Conservation (phyloP, 2,329 filamentous ascomycete genomes). For the Colletotrichum tropicicola region DNA sequence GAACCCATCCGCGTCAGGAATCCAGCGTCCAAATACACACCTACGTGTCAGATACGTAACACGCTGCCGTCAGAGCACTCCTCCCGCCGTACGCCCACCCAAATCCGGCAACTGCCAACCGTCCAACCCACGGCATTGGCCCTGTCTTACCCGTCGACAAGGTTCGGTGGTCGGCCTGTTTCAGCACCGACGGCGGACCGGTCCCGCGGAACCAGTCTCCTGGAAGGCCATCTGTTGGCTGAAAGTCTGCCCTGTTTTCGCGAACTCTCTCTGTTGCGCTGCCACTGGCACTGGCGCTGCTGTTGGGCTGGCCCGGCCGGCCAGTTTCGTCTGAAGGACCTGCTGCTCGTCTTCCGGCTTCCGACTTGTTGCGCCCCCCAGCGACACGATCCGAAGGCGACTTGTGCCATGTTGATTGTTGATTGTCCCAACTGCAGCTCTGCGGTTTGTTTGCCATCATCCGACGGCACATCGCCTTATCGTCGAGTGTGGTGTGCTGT, state of each 20-base stretch:
- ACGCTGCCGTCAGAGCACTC: conserved; percentile 5
- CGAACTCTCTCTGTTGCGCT: not conserved
- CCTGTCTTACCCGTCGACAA: conserved; percentile 9
- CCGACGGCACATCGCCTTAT: conserved; percentile 3
- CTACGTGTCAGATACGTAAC: conserved; percentile 16
- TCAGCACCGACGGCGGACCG: conserved; percentile 21
- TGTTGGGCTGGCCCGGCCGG: not conserved
- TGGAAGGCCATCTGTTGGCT: conserved; percentile 3
- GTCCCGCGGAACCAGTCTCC: conserved; percentile 20
- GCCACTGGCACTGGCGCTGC: not conserved
- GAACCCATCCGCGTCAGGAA: not conserved
- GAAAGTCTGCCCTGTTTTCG: conserved; percentile 11
- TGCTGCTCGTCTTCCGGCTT: not conserved
- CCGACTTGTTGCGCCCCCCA: conserved; percentile 4
- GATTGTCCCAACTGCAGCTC: conserved; percentile 11
- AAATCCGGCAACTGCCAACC: not conserved
- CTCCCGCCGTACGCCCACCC: too few species aligned
- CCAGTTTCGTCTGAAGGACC: conserved; percentile 9
- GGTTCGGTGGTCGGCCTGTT: conserved; percentile 23
- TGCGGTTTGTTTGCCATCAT: conserved; percentile 8
- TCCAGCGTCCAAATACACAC: not conserved
- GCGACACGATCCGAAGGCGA: not conserved
- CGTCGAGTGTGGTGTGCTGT: conserved; percentile 8
- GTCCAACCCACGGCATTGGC: not conserved
- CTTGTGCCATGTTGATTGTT: not conserved